These are phyloP conservation scores for Guadua angustifolia DNA, from an alignment of 176 grass and related monocot species.

Conservation along the genomic window DNA sequence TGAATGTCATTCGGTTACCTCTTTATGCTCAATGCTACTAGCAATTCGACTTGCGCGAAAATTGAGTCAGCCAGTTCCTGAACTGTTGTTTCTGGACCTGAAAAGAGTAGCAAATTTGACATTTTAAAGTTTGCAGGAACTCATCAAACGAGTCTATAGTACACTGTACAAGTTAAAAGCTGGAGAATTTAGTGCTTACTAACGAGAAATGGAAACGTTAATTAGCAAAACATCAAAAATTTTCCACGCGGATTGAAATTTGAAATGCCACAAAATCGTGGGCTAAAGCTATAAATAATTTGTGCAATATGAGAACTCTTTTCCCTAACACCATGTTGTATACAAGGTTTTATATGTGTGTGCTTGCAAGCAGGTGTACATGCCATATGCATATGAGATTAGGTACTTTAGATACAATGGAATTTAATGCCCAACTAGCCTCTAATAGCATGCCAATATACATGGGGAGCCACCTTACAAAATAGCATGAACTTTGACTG, in stretches of 20 bases:
- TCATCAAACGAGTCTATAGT: slow-evolving; percentile 13
- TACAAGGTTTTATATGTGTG: not conserved
- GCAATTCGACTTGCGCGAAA: slow-evolving; percentile 67
- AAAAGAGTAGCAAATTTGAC: slow-evolving; percentile 36
- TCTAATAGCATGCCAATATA: slow-evolving; percentile 2
- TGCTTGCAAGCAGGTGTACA: not conserved
- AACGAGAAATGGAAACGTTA: not conserved
- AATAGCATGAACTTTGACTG: slow-evolving; percentile 15
- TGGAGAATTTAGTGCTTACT: not conserved
- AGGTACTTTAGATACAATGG: not conserved
- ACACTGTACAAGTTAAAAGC: not conserved
- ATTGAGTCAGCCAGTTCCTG: slow-evolving; percentile 71
- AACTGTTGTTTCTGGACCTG: slow-evolving; percentile 64
- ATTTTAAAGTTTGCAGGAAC: slow-evolving; percentile 33
- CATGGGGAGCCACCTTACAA: not conserved
- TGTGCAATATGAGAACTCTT: not conserved
- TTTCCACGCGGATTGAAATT: not conserved
- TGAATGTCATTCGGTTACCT: slow-evolving; percentile 42
- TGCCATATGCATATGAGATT: not conserved
- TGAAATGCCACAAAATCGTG: not conserved
- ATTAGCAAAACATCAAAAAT: not conserved
- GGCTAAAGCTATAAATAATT: not conserved
- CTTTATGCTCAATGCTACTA: slow-evolving; percentile 52
- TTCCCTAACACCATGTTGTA: slow-evolving; percentile 14
- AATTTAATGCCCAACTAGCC: slow-evolving; percentile 14